Base-by-base conservation (phyloP, 2,329 filamentous ascomycete species). In the Ophiostoma himal-ulmi region DNA sequence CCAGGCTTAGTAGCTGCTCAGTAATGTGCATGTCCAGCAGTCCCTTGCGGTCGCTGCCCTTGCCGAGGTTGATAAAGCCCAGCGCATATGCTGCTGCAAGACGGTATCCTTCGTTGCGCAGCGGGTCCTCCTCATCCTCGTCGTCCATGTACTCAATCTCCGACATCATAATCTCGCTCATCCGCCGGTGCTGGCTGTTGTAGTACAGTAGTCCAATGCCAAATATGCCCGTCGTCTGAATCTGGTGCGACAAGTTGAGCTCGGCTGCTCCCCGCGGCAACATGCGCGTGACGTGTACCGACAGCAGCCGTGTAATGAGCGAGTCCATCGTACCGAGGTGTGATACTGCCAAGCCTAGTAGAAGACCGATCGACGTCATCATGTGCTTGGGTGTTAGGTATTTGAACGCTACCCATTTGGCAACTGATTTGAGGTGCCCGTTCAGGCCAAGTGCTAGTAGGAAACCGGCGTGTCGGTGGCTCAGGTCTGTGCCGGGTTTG, bases 361-460 rank as follows among this genome's bases (percentile, higher is more conserved):
- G 84, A n/a, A 99, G 83, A 11, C 95, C 95, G 70, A 99, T 94
- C 0, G 95, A 98, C 34, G 95, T 98, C 95, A 99, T 99, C 36
- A 94, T 96, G 79, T 99, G 96, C 77, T 99, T 99, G 1, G 95
- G 94, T 0, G 95, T 99, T n/a, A 99, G 83, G 75, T 99, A 99
- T 77, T 97, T 98, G 85, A 98, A 99, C 10, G 94, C 94, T 62
- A 99, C 90, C 94, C 95, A 99, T 81, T 98, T 98, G 2, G 95
- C 95, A 37, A 99, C 86, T 8, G 89, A 91, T 75, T 92, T 95
- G n/a, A 99, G 83, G 80, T 99, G 96, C 0, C 95, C 96, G 75
- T 97, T 97, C 34, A 99, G 83, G 3, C 95, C 95, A 5, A 99
- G 84, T 5, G 93, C 95, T 0, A 99, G 84, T 62, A 99, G 81